phyloP scores from a whole-genome alignment of 2,329 filamentous ascomycete genomes.

The Zymoseptoria pseudotritici region DNA sequence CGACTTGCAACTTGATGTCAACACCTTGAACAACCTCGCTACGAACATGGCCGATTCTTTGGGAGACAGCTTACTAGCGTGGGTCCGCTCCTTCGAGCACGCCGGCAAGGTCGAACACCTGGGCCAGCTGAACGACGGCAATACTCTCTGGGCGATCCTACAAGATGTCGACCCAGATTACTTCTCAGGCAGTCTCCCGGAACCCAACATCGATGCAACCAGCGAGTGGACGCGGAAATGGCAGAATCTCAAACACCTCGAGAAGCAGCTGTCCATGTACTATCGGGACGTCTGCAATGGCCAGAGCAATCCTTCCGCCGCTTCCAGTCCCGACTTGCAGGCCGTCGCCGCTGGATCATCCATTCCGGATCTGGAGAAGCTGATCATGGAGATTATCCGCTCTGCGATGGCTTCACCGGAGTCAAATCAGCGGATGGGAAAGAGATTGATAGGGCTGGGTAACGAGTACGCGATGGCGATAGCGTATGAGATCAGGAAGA shows the following conservation, averaged over 20 bases:
- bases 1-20: not conserved
- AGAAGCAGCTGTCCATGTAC: constrained; percentile 42
- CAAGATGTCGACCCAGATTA: constrained; percentile 41
- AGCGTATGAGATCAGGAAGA: constrained; percentile 26
- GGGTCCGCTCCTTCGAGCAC: constrained; percentile 40
- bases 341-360: constrained; percentile 41
- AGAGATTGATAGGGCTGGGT: constrained; percentile 26
- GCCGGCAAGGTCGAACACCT: constrained; percentile 31
- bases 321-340: constrained; percentile 44
- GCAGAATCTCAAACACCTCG: constrained; percentile 47
- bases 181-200: constrained; percentile 43
- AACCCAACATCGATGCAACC: constrained; percentile 35
- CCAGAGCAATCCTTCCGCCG: constrained; percentile 27
- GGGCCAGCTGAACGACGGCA: constrained; percentile 41
- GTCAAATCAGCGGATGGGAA: constrained; percentile 42
- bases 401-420: constrained; percentile 42
- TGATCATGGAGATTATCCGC: constrained; percentile 44
- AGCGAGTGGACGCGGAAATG: constrained; percentile 46
- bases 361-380: constrained; percentile 30
- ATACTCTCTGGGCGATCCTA: constrained; percentile 42
- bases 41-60: constrained; percentile 19
- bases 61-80: constrained; percentile 25
- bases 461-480: constrained; percentile 28
- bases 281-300: constrained; percentile 39
- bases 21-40: not conserved